Conservation (phyloP, 345 rosid species). For the Gossypium herbaceum region DNA sequence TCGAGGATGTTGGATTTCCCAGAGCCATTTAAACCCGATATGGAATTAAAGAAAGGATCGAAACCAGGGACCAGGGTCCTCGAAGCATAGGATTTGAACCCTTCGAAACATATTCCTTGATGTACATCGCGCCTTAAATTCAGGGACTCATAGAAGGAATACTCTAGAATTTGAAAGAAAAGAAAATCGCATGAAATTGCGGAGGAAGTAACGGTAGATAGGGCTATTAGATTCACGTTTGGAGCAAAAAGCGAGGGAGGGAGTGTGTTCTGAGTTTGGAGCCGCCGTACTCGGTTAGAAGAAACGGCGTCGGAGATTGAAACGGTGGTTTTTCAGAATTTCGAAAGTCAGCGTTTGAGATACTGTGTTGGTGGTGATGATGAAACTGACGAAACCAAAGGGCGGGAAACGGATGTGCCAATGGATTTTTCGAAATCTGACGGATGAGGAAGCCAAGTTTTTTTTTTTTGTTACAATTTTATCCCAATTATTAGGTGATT, state of each 20-base stretch:
- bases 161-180: background rate
- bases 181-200: background rate
- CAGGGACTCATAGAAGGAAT: background rate
- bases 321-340: slow-evolving; percentile 1
- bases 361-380: background rate
- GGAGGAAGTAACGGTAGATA: background rate
- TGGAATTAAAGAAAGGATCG: slow-evolving; percentile 90
- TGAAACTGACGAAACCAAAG: background rate
- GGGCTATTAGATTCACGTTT: background rate
- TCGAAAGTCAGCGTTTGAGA: background rate
- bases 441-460: too few relatives aligned
- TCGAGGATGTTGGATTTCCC: slow-evolving; percentile 96
- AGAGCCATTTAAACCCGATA: slow-evolving; percentile 91
- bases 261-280: slow-evolving; percentile 20
- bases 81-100: slow-evolving; percentile 94
- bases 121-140: slow-evolving; percentile 38
- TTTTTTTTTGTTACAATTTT: too few relatives aligned
- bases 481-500: too few relatives aligned
- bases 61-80: slow-evolving; percentile 90
- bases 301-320: slow-evolving; percentile 11
- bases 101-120: slow-evolving; percentile 91
- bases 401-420: slow-evolving; percentile 27
- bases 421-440: background rate
- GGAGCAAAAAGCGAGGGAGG: background rate
- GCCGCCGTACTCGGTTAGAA: slow-evolving; percentile 6